Conservation (phyloP, 495 filamentous ascomycete genomes). For the Saxophila tyrrhenica region DNA sequence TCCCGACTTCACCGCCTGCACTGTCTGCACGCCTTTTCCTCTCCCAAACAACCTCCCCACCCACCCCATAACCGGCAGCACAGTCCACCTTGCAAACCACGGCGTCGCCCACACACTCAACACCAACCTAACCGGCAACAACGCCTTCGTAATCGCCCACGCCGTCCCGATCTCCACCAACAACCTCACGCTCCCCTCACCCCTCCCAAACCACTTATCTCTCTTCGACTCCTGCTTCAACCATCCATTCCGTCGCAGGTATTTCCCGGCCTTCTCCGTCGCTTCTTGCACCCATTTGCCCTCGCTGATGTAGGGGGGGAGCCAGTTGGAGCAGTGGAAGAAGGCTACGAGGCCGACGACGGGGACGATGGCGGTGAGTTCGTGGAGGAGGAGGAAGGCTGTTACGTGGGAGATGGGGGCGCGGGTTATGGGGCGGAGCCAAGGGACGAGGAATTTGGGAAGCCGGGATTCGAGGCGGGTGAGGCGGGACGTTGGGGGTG, state of each 20-base stretch:
- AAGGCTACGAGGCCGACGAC: slow-evolving; percentile 59
- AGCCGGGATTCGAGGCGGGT: slow-evolving; percentile 49
- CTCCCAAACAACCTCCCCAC: slow-evolving; percentile 33
- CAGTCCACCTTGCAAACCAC: slow-evolving; percentile 71
- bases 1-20: background rate
- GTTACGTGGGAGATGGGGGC: slow-evolving; percentile 75
- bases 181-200: slow-evolving; percentile 34
- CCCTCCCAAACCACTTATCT: slow-evolving; percentile 29
- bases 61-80: slow-evolving; percentile 37
- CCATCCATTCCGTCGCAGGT: slow-evolving; percentile 52
- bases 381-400: slow-evolving; percentile 83
- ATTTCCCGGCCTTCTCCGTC: slow-evolving; percentile 45
- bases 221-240: slow-evolving; percentile 37
- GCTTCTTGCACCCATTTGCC: slow-evolving; percentile 44
- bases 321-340: slow-evolving; percentile 66
- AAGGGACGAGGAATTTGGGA: slow-evolving; percentile 49
- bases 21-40: slow-evolving; percentile 19
- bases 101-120: slow-evolving; percentile 80
- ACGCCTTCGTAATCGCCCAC: slow-evolving; percentile 74
- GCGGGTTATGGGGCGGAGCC: slow-evolving; percentile 53
- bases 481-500: slow-evolving; percentile 34
- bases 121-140: slow-evolving; percentile 64
- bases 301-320: slow-evolving; percentile 44
- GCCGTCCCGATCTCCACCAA: slow-evolving; percentile 68
- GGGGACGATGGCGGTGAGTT: slow-evolving; percentile 75